Evolutionary conservation across 2,329 filamentous ascomycete species (phyloP).

Genomic region (Fusarium vanettenii): DNA sequence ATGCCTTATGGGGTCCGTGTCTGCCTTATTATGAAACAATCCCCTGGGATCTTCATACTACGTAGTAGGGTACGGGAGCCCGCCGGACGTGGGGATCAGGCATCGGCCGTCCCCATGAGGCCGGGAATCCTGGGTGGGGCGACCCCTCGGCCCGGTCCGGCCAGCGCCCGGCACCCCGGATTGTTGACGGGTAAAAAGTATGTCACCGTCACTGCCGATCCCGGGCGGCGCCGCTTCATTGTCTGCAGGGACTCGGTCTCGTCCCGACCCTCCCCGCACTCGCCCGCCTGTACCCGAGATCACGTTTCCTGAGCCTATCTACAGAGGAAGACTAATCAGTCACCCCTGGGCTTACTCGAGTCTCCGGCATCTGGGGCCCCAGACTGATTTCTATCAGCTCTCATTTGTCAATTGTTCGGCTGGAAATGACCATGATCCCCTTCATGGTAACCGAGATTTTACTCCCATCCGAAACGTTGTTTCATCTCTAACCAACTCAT

Average conservation of each 20-base stretch:
- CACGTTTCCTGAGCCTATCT: background rate
- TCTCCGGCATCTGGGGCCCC: background rate
- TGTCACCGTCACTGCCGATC: constrained; percentile 29
- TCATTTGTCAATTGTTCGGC: background rate
- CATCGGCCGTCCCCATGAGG: constrained; percentile 22
- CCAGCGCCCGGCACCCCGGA: constrained; percentile 21
- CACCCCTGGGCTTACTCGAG: background rate
- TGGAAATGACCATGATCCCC: background rate
- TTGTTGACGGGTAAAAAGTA: constrained; percentile 4
- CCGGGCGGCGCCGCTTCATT: constrained; percentile 10
- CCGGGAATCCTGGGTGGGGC: constrained; percentile 31
- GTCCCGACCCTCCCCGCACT: constrained; percentile 11
- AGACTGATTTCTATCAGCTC: background rate
- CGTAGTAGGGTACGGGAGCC: background rate
- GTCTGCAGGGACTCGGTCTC: constrained; percentile 28
- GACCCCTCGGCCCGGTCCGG: constrained; percentile 40
- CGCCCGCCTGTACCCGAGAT: constrained; percentile 12
- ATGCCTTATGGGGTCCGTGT: background rate
- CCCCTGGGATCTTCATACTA: background rate
- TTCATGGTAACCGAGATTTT: background rate
- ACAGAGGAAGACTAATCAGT: background rate
- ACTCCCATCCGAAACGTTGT: background rate
- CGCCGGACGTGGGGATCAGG: constrained; percentile 18
- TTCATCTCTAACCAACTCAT: background rate
- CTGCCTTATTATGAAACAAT: background rate